These are phyloP conservation scores for Phragmites australis DNA, from an alignment of 176 grass and related monocot species.

Conservation along the genomic window DNA sequence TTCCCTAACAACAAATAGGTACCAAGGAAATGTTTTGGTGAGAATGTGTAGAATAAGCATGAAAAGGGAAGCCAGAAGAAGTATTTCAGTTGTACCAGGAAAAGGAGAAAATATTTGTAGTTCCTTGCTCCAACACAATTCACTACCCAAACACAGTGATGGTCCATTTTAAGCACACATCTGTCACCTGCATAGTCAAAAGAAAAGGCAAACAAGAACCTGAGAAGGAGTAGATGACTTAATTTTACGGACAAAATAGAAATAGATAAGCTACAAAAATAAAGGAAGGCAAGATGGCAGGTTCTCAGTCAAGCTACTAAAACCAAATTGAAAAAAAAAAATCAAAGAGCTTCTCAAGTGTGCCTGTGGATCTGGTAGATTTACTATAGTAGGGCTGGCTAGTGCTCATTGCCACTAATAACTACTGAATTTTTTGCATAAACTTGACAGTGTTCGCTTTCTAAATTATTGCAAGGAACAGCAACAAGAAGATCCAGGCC, in stretches of 20 bases:
- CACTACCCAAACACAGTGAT: constrained; percentile 96
- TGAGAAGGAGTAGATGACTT: neutral
- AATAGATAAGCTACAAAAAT: neutral
- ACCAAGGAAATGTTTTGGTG: constrained; percentile 13
- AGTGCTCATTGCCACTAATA: neutral
- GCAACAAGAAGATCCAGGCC: neutral
- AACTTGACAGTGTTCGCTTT: constrained; percentile 10
- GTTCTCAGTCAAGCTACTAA: constrained; percentile 1
- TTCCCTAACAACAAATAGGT: neutral
- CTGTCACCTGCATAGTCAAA: constrained; percentile 68
- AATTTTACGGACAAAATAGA: neutral
- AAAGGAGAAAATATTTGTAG: constrained; percentile 96
- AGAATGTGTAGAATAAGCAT: constrained; percentile 23
- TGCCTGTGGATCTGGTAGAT: neutral
- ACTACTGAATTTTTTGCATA: neutral
- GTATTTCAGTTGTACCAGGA: constrained; percentile 59
- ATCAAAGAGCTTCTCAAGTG: neutral
- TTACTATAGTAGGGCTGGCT: neutral
- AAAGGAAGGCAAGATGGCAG: neutral
- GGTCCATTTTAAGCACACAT: constrained; percentile 98
- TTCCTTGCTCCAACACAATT: constrained; percentile 87
- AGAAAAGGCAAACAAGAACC: constrained; percentile 14
- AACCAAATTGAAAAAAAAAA: neutral
- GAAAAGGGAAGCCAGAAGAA: constrained; percentile 8
- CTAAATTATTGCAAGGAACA: constrained; percentile 15